phyloP scores from a whole-genome alignment of 768 basidiomycete genomes.

The Leucocoprinus leucothites region DNA sequence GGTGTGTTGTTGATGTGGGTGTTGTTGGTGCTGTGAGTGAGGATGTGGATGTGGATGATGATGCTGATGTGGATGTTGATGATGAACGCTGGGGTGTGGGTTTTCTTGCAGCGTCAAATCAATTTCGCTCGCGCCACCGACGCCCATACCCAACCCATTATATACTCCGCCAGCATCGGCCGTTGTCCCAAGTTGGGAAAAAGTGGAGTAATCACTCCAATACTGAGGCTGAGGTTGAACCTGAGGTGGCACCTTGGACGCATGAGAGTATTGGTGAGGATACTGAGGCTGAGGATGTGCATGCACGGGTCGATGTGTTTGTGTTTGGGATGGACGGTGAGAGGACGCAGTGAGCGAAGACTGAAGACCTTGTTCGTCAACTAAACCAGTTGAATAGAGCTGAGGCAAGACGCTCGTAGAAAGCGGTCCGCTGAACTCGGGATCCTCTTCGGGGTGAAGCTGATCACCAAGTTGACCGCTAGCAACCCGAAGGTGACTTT shows the following conservation, averaged over 20 bases:
- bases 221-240: conserved; percentile 45
- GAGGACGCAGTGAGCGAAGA: conserved; percentile 12
- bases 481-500: not conserved
- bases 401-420: conserved; percentile 76
- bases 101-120: conserved; percentile 14
- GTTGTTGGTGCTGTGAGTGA: conserved; percentile 12
- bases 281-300: conserved; percentile 8
- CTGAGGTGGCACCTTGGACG: conserved; percentile 5
- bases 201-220: conserved; percentile 55
- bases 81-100: not conserved
- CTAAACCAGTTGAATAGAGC: conserved; percentile 70
- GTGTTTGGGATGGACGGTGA: conserved; percentile 16
- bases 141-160: not conserved
- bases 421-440: conserved; percentile 41
- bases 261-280: conserved; percentile 4
- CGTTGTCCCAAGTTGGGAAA: conserved; percentile 43
- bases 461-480: not conserved
- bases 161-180: conserved; percentile 24
- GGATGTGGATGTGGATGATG: conserved; percentile 16
- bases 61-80: conserved; percentile 14
- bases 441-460: conserved; percentile 14
- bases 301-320: not conserved
- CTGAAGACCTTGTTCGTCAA: conserved; percentile 36
- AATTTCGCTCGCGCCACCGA: conserved; percentile 21
- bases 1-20: conserved; percentile 2